Evolutionary conservation across 176 grass and related monocot species (phyloP), one percentile per base, ranked within the genome.

Genomic region (Elaeis guineensis): DNA sequence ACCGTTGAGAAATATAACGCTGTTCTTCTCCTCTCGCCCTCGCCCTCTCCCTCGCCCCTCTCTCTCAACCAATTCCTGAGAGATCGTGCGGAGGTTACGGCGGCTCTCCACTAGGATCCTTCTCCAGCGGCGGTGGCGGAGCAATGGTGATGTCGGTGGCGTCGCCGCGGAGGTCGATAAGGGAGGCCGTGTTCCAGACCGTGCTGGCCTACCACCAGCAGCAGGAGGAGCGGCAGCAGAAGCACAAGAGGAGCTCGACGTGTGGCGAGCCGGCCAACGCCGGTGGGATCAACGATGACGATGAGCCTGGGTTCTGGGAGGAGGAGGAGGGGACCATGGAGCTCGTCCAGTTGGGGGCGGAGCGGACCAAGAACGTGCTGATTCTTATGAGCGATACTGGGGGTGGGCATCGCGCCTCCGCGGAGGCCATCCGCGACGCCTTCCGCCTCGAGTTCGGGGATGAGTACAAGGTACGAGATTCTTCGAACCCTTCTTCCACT

Each of bases 371-470:
- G 65, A 96, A 96, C 79, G 87, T 96, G 17, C 74, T 96, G 78
- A 90, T 90, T 70, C 82, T 96, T 54, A 96, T 96, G 92, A 96
- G 87, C 78, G 92, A 96, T 67, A 96, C 87, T 49, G 83, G 92
- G 0, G 92, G 92, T 0, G 92, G 92, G 0, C 92, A 96, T 72
- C 92, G 92, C 52, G 83, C 92, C 2, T 96, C 92, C 50, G 92
- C 92, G 2, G 92, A 96, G 78, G 92, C 92, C 61, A 96, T 96
- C 70, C 85, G 89, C 55, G 85, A 87, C 66, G 87, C 87, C 58
- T 90, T 96, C 74, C 87, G 87, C 67, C 85, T 96, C 63, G 92
- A 90, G 73, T 96, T 77, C 52, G 92, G 83, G 19, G 83, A 96
- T 59, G 92, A 82, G 12, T 96, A 96, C 55, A 72, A 75, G 92